Base-by-base conservation (phyloP, 345 rosid species). In the Pugionium cornutum region DNA sequence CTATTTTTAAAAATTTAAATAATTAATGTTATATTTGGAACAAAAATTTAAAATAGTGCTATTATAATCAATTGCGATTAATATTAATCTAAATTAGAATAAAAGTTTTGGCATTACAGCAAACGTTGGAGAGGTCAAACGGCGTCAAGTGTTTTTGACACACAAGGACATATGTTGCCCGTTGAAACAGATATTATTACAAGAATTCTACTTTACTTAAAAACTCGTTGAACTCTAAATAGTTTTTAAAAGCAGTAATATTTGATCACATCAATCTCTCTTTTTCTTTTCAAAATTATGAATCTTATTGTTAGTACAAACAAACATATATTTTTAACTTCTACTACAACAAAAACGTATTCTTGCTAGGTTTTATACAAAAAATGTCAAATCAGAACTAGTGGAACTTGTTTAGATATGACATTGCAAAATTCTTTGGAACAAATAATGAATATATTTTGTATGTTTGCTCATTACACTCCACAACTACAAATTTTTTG, bases 211-310 rank as follows among this genome's bases (percentile, higher is more conserved):
- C 67, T 73, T 52, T 66, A 53, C 30, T 45, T 66, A 25, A 39
- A 51, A 56, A 51, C 76, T 66, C 72, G 67, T 73, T 73, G 63
- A 73, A 73, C 40, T 47, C 40, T 10, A 33, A 73, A 59, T 67
- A 58, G 51, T 60, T 50, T 50, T 31, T 41, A 41, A 64, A 72
- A 72, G 53, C 53, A 49, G 6, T 56, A 18, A 57, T 52, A 51
- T 34, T 18, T 44, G 48, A 66, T 73, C 72, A 73, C 68, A 60
- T 67, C 64, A 60, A 65, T 66, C 36, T 35, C 40, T 62, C 9
- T 48, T 43, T 49, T 10, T 37, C 18, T n/a, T 45, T 66, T 66
- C n/a, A 59, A 58, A 34, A 11, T 7, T 43, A 29, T 56, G 71
- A 50, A 55, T 58, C 9, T 42, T 65, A 7, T 52, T 40, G 28